These are phyloP conservation scores for Kodamaea ohmeri DNA, from an alignment of 1,139 yeast species.

Conservation along the genomic window DNA sequence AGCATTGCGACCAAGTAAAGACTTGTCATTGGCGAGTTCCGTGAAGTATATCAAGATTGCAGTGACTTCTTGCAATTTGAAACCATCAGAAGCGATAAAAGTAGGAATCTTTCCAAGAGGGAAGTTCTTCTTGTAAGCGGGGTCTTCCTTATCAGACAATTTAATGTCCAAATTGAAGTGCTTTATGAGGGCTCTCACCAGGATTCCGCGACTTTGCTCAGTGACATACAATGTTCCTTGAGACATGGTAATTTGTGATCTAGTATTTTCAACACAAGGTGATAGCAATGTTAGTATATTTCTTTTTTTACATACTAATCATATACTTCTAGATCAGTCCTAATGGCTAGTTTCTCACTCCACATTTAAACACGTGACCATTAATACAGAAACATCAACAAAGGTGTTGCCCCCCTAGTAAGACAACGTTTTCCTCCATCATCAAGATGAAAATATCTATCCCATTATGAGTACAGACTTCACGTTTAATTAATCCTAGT, in stretches of 20 bases:
- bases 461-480: too few relatives aligned
- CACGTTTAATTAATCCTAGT: too few relatives aligned
- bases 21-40: constrained; percentile 23
- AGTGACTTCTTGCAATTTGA: constrained; percentile 70
- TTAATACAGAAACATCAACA: too few relatives aligned
- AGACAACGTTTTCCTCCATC: not conserved
- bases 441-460: too few relatives aligned
- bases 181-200: constrained; percentile 66
- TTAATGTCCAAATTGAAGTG: constrained; percentile 64
- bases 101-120: constrained; percentile 78
- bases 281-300: too few relatives aligned
- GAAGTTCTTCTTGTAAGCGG: constrained; percentile 51
- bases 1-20: constrained; percentile 60
- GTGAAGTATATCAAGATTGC: constrained; percentile 52
- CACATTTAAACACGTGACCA: too few relatives aligned
- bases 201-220: constrained; percentile 42
- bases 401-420: not conserved
- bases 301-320: too few relatives aligned
- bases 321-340: too few relatives aligned
- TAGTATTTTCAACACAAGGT: too few relatives aligned
- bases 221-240: constrained; percentile 62
- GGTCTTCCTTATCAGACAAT: constrained; percentile 44
- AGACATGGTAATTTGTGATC: constrained; percentile 63
- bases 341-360: too few relatives aligned
- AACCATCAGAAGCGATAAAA: constrained; percentile 75